These are phyloP conservation scores for Casuarina glauca DNA, from an alignment of 306 rosid genomes.

Conservation along the genomic window DNA sequence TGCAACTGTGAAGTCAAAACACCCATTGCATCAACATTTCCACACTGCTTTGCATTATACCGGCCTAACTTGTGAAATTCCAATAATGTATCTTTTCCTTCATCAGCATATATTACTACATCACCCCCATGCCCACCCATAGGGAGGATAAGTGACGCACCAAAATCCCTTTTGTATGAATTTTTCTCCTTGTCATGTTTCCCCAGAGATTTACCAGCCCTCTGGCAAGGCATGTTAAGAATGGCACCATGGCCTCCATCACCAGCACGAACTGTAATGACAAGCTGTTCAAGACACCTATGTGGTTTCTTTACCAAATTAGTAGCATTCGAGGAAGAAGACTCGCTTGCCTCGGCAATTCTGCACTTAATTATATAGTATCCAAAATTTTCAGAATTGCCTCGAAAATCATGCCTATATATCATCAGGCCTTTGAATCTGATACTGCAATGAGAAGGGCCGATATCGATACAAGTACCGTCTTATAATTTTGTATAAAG, in stretches of 20 bases:
- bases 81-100: constrained; percentile 59
- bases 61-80: constrained; percentile 60
- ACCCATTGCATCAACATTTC: constrained; percentile 88
- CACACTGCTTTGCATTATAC: constrained; percentile 74
- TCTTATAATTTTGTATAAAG: too few relatives aligned
- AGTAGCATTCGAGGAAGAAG: constrained; percentile 31
- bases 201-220: constrained; percentile 29
- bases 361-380: constrained; percentile 36
- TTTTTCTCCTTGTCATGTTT: constrained; percentile 49
- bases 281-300: constrained; percentile 80
- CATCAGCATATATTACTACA: constrained; percentile 84
- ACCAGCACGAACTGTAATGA: constrained; percentile 80
- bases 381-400: constrained; percentile 5
- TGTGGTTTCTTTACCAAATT: constrained; percentile 66
- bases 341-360: constrained; percentile 25
- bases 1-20: constrained; percentile 61
- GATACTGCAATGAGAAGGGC: not conserved
- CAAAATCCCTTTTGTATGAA: constrained; percentile 72
- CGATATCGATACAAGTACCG: too few relatives aligned
- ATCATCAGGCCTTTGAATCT: not conserved
- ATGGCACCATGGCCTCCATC: constrained; percentile 91
- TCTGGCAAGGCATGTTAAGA: constrained; percentile 46
- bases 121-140: constrained; percentile 88
- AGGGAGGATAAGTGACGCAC: constrained; percentile 77
- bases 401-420: constrained; percentile 14